Percentiles rank a stretch among this genome's conserved stretches.
Conservation (phyloP, 1,284 basidiomycete species). For the Cutaneotrichosporon sp. region DNA sequence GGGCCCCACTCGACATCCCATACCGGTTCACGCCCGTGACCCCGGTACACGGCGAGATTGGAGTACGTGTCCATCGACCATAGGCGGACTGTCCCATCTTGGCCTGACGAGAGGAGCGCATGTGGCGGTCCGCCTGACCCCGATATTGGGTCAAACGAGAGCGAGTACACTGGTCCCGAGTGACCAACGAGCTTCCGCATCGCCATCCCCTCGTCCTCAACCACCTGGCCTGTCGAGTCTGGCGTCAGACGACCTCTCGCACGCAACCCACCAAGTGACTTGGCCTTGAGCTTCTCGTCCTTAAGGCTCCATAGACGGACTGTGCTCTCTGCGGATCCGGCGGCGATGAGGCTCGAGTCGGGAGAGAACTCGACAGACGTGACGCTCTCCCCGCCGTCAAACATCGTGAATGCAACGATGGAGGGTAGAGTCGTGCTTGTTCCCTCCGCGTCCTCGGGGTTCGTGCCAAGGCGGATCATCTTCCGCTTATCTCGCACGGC, state of each 20-base stretch:
- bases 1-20: conserved; percentile 99
- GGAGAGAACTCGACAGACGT: conserved; percentile 85
- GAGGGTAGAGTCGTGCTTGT: conserved; percentile 59
- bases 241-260: conserved; percentile 3
- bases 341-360: conserved; percentile 91
- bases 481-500: conserved; percentile 83
- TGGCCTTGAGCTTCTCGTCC: conserved; percentile 69
- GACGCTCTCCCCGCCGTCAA: conserved; percentile 80
- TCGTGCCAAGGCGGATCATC: conserved; percentile 76
- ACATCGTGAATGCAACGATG: conserved; percentile 85
- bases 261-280: conserved; percentile 65
- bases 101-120: conserved; percentile 86
- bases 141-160: conserved; percentile 85
- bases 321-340: conserved; percentile 93
- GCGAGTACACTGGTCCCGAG: conserved; percentile 90
- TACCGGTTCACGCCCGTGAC: conserved; percentile 86
- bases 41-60: conserved; percentile 88
- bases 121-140: conserved; percentile 81
- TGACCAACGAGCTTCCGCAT: conserved; percentile 94
- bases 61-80: conserved; percentile 96
- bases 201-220: conserved; percentile 68
- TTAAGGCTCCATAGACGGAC: conserved; percentile 93
- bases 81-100: conserved; percentile 82
- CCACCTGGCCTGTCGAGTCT: conserved; percentile 32
- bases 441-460: conserved; percentile 16